Evolutionary conservation across 768 basidiomycete genomes (phyloP).

Genomic region (Pholiota molesta): DNA sequence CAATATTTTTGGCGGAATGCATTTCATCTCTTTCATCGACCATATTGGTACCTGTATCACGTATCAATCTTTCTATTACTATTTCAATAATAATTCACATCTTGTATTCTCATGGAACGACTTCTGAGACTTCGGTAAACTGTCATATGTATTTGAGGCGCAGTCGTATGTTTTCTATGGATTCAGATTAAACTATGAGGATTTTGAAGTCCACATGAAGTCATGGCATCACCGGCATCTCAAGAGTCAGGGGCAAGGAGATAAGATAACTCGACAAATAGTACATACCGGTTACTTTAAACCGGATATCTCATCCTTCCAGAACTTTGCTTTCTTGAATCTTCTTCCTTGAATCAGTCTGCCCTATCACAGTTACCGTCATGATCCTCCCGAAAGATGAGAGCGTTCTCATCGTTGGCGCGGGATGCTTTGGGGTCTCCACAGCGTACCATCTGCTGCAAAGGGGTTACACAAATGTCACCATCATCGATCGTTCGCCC

Average conservation of each 20-base stretch:
- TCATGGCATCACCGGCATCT: background rate
- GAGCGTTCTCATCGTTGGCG: conserved; percentile 70
- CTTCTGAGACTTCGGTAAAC: background rate
- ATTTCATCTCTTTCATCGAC: background rate
- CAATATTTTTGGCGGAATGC: background rate
- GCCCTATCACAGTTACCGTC: conserved; percentile 7
- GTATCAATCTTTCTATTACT: background rate
- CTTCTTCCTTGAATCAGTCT: background rate
- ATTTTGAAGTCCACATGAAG: background rate
- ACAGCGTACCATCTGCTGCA: conserved; percentile 80
- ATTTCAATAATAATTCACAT: conserved; percentile 1
- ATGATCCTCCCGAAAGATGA: conserved; percentile 33
- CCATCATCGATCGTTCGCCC: conserved; percentile 72
- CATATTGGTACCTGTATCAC: background rate
- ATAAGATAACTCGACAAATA: conserved; percentile 4
- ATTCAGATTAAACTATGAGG: background rate
- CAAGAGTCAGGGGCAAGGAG: background rate
- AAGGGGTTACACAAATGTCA: conserved; percentile 70
- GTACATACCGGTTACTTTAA: background rate
- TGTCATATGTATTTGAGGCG: background rate
- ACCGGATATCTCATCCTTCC: background rate
- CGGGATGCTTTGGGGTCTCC: conserved; percentile 86
- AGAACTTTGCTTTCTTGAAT: background rate
- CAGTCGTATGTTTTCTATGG: background rate
- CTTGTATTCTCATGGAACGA: background rate